Conservation (phyloP, 2,329 filamentous ascomycete genomes). For the Cladosporium austrohemisphaericum region DNA sequence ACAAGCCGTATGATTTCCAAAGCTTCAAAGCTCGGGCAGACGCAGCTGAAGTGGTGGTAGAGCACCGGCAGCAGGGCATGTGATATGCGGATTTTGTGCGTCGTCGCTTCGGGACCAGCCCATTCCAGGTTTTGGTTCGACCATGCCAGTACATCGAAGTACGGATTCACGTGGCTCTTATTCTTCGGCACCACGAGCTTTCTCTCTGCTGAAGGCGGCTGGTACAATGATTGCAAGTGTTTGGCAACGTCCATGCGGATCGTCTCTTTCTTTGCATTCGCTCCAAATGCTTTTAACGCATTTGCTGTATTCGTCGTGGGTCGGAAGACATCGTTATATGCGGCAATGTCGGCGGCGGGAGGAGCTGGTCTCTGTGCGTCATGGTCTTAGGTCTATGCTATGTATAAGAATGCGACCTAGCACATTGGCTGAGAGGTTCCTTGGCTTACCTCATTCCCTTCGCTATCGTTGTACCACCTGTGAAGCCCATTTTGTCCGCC, state of each 20-base stretch:
- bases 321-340: conserved; percentile 65
- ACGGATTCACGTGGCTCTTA: conserved; percentile 57
- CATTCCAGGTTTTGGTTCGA: conserved; percentile 62
- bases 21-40: conserved; percentile 64
- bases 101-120: conserved; percentile 56
- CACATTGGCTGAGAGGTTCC: background rate
- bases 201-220: conserved; percentile 42
- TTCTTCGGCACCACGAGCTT: conserved; percentile 39
- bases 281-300: conserved; percentile 58
- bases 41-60: conserved; percentile 77
- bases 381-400: conserved; percentile 16
- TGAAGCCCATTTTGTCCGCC: conserved; percentile 48
- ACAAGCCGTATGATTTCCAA: conserved; percentile 58
- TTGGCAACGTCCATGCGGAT: conserved; percentile 55
- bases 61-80: conserved; percentile 69
- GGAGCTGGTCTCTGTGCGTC: conserved; percentile 41
- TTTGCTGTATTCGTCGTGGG: conserved; percentile 57
- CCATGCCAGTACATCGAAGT: conserved; percentile 65
- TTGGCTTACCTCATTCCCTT: conserved; percentile 36
- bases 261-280: conserved; percentile 64
- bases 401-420: conserved; percentile 17
- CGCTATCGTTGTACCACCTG: conserved; percentile 48
- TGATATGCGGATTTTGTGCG: conserved; percentile 51
- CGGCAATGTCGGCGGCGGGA: conserved; percentile 55
- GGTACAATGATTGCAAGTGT: conserved; percentile 53